Evolutionary conservation across 768 basidiomycete genomes (phyloP).

Genomic region (Rhodotorula kratochvilovae): DNA sequence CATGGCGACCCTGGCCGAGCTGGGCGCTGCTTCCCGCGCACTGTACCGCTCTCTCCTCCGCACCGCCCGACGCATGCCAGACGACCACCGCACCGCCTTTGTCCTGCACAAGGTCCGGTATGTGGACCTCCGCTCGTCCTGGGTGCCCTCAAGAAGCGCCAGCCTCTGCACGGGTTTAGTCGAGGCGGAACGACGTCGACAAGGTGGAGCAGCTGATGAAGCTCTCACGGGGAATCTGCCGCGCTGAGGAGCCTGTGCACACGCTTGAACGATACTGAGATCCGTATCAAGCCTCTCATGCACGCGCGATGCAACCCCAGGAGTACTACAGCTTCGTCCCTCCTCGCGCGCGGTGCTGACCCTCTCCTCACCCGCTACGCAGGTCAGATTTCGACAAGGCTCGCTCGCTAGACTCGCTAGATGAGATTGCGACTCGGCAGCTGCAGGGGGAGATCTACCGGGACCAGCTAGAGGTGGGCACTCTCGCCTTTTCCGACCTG

Average conservation of each 20-base stretch:
- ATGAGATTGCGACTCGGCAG: not conserved
- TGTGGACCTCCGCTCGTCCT: not conserved
- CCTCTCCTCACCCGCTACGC: not conserved
- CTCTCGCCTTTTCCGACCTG: not conserved
- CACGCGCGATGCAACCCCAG: no score
- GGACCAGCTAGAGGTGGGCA: constrained; percentile 30
- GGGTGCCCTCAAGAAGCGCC: no score
- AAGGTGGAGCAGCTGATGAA: not conserved
- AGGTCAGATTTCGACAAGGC: constrained; percentile 26
- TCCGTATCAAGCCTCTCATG: no score
- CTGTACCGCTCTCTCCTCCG: constrained; percentile 33
- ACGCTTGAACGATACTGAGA: no score
- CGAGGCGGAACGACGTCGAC: no score
- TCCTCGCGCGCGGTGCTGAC: not conserved
- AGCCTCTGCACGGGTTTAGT: not conserved
- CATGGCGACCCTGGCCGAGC: not conserved
- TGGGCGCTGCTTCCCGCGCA: not conserved
- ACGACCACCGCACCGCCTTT: constrained; percentile 32
- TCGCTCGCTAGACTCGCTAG: rapidly evolving
- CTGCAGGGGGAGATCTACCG: constrained; percentile 27
- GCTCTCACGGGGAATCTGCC: no score
- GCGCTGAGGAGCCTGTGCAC: no score
- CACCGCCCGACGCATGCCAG: constrained; percentile 24
- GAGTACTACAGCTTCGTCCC: no score
- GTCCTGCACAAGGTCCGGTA: constrained; percentile 23